Conservation (phyloP, 805 yeast genomes). For the Metschnikowia shivogae region DNA sequence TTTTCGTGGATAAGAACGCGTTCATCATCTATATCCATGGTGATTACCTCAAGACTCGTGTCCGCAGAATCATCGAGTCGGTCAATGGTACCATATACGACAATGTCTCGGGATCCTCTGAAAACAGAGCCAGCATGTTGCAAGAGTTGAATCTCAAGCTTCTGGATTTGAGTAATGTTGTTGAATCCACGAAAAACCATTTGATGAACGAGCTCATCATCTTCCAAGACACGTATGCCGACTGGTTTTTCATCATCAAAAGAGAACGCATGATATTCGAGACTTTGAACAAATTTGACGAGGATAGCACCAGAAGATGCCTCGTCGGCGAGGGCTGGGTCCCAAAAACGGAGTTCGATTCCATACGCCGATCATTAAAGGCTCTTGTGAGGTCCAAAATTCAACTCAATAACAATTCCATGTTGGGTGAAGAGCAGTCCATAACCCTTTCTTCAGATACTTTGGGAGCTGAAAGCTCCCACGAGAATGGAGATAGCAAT, state of each 20-base stretch:
- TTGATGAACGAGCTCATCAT: slow-evolving; percentile 35
- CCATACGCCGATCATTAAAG: slow-evolving; percentile 37
- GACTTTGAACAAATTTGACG: slow-evolving; percentile 61
- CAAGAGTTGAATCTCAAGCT: slow-evolving; percentile 31
- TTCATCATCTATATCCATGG: slow-evolving; percentile 41
- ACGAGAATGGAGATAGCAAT: not conserved
- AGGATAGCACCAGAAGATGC: slow-evolving; percentile 62
- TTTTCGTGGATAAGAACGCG: slow-evolving; percentile 29
- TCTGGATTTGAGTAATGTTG: slow-evolving; percentile 31
- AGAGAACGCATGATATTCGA: slow-evolving; percentile 58
- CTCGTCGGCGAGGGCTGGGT: slow-evolving; percentile 75
- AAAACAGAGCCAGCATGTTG: slow-evolving; percentile 23
- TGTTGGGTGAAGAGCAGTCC: slow-evolving; percentile 6
- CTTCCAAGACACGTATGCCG: slow-evolving; percentile 33
- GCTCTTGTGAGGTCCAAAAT: slow-evolving; percentile 37
- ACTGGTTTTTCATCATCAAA: slow-evolving; percentile 34
- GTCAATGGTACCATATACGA: slow-evolving; percentile 38
- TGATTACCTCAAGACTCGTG: slow-evolving; percentile 32
- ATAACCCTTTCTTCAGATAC: slow-evolving; percentile 17
- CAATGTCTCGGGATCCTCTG: slow-evolving; percentile 30
- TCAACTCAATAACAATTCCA: slow-evolving; percentile 4
- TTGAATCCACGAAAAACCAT: slow-evolving; percentile 31
- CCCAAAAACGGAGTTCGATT: slow-evolving; percentile 49
- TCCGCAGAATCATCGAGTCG: slow-evolving; percentile 33
- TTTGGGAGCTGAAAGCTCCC: slow-evolving; percentile 11